Percentiles rank a stretch among this genome's conserved stretches.
phyloP scores from a whole-genome alignment of 305 asterid genomes.

The Plantago lanceolata region DNA sequence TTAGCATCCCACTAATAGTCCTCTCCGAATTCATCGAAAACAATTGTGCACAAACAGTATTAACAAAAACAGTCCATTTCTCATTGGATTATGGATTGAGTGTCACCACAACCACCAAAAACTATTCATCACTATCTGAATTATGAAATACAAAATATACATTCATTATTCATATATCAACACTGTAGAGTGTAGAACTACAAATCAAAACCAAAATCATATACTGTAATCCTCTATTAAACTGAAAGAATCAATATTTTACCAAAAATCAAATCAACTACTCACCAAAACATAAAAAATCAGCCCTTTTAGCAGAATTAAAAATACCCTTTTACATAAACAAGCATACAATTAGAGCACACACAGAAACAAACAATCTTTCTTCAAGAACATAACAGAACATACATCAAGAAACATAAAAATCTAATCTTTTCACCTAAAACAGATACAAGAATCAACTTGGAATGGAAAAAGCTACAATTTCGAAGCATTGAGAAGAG shows the following conservation, averaged over 20 bases:
- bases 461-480: not conserved
- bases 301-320: constrained; percentile 17
- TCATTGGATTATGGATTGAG: no score
- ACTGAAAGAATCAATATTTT: constrained; percentile 7
- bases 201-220: no score
- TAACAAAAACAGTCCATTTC: no score
- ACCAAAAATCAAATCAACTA: constrained; percentile 8
- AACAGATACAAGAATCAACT: constrained; percentile 11
- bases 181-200: no score
- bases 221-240: not conserved
- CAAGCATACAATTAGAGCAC: constrained; percentile 14
- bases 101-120: no score
- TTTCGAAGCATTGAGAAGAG: constrained; percentile 10
- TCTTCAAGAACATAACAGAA: no score
- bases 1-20: no score
- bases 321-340: constrained; percentile 31
- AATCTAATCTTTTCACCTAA: constrained; percentile 2
- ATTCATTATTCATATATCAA: no score
- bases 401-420: constrained; percentile 7
- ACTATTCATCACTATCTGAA: no score
- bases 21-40: no score
- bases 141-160: no score
- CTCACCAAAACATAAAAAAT: constrained; percentile 10
- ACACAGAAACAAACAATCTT: constrained; percentile 7
- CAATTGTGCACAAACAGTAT: no score